Conservation (phyloP, 371 early-diverging fungal genomes). For the Circinella minor region DNA sequence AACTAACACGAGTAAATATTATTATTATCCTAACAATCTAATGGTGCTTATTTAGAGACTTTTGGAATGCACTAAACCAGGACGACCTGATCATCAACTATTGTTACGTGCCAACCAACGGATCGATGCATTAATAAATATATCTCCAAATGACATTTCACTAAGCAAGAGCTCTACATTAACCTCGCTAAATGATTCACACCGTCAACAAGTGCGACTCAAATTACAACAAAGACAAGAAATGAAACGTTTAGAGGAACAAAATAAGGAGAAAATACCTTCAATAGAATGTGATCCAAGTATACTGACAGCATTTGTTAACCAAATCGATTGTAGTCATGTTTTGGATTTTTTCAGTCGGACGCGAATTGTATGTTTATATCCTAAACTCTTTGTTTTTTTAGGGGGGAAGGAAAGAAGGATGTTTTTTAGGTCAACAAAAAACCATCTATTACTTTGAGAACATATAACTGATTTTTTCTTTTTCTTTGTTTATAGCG, state of each 20-base stretch:
- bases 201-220: background rate
- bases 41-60: constrained; percentile 28
- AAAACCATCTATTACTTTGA: background rate
- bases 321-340: constrained; percentile 29
- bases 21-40: background rate
- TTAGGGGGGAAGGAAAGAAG: background rate
- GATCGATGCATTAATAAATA: constrained; percentile 39
- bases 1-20: too few species aligned
- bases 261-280: background rate
- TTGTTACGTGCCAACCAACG: constrained; percentile 39
- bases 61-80: constrained; percentile 43
- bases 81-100: constrained; percentile 43
- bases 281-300: constrained; percentile 3
- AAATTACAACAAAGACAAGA: background rate
- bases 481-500: constrained; percentile 18
- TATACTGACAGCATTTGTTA: background rate
- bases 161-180: background rate
- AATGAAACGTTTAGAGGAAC: background rate
- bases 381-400: too few species aligned
- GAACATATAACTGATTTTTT: background rate
- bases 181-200: constrained; percentile 5
- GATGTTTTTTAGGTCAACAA: background rate
- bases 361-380: constrained; percentile 25
- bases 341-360: constrained; percentile 34
- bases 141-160: constrained; percentile 24